A percentile compares a stretch with the other conserved stretches of the same genome.
phyloP scores from a whole-genome alignment of 192 early-diverging fungal species.

The Coemansia sp. region DNA sequence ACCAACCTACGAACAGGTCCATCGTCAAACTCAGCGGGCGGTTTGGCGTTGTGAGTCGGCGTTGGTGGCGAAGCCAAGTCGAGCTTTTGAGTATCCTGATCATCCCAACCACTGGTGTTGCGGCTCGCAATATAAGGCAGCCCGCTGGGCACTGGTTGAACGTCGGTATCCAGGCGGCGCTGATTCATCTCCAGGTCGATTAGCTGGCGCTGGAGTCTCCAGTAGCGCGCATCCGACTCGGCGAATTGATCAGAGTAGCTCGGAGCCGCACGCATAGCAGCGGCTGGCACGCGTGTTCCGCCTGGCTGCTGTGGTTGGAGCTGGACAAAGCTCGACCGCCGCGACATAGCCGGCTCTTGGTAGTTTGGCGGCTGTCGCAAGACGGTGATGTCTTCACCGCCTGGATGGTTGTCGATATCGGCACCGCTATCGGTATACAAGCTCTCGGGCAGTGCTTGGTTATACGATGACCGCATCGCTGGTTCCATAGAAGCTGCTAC shows the following conservation, averaged over 20 bases:
- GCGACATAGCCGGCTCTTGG: slow-evolving; percentile 46
- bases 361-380: slow-evolving; percentile 50
- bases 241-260: slow-evolving; percentile 47
- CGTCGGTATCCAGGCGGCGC: slow-evolving; percentile 9
- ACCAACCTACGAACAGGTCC: slow-evolving; percentile 6
- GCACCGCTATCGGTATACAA: not conserved
- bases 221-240: slow-evolving; percentile 52
- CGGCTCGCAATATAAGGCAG: not conserved
- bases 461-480: not conserved
- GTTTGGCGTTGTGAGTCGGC: slow-evolving; percentile 21
- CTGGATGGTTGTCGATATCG: not conserved
- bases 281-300: slow-evolving; percentile 19
- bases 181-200: slow-evolving; percentile 56
- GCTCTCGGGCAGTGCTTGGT: not conserved
- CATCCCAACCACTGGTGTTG: slow-evolving; percentile 17
- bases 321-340: slow-evolving; percentile 51
- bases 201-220: slow-evolving; percentile 56
- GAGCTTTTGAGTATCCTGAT: slow-evolving; percentile 10
- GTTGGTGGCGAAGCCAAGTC: slow-evolving; percentile 49
- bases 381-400: slow-evolving; percentile 15
- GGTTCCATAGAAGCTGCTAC: not conserved
- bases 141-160: not conserved
- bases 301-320: slow-evolving; percentile 20
- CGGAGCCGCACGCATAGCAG: slow-evolving; percentile 10
- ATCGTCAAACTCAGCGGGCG: not conserved